Evolutionary conservation across 768 basidiomycete species (phyloP), one percentile per base, ranked within the genome.

Genomic region (Tulasnella sp.): DNA sequence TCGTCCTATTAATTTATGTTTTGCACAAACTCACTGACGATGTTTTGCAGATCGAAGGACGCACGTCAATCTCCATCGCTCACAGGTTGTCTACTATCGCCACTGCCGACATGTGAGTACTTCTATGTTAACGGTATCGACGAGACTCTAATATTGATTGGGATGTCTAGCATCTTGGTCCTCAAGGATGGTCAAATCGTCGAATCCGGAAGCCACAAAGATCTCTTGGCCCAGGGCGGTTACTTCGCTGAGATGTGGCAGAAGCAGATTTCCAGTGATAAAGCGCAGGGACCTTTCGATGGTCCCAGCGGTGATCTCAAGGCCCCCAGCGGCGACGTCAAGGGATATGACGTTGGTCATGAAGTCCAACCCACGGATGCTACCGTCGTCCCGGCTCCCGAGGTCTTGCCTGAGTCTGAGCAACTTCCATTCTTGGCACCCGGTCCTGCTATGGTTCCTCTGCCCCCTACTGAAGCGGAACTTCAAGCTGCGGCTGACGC

Each of bases 241-340:
- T 80, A 89, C 49, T 96, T 95, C 80, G 91, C 93, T 15, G 85
- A 88, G 0, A 92, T 96, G 92, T 97, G 96, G 95, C 90, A 92
- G 0, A 89, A 93, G 81, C 93, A 96, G 80, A 85, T 91, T 38
- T 89, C 89, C 31, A 86, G 90, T 4, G 87, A 88, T 38, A 91
- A 90, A 73, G 86, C 88, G 72, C 84, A 37, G 40, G 42, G 38
- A 17, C 29, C 14, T 19, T 31, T 34, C 38, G 22, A 36, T 31
- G 76, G 31, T 29, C 29, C 34, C 1, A 25, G 42, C 49, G 31
- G 42, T 22, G 71, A 77, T n/a, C 54, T 38, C 37, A 42, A 76
- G 36, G 77, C n/a, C n/a, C n/a, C n/a, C n/a, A n/a, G 42, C 49
- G 31, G 42, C 34, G 71, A 77, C 38, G 75, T 38, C 37, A 42